phyloP scores from a whole-genome alignment of 352 stramenopile genomes.

The Pythium sukuiense region DNA sequence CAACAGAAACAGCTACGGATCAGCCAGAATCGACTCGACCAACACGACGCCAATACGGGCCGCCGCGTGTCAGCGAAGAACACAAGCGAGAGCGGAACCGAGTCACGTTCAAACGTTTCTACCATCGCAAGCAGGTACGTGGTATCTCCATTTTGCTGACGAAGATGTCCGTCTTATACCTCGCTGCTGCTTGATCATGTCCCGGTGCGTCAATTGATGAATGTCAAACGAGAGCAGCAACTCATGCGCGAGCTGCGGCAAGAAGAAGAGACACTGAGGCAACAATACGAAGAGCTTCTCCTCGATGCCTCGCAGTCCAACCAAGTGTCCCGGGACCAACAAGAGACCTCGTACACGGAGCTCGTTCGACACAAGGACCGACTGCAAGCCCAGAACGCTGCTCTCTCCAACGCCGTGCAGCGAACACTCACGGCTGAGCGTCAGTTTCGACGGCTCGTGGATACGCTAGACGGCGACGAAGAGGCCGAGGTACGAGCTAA shows the following conservation, averaged over 20 bases:
- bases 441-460: conserved; percentile 5
- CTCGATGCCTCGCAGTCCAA: neutral
- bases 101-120: conserved; percentile 27
- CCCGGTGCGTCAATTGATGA: neutral
- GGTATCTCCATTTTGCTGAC: neutral
- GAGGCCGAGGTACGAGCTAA: neutral
- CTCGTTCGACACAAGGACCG: conserved; percentile 17
- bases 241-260: conserved; percentile 17
- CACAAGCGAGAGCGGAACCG: conserved; percentile 31
- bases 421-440: conserved; percentile 5
- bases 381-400: conserved; percentile 8
- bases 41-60: conserved; percentile 17
- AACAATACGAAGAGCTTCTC: conserved; percentile 17
- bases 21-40: neutral
- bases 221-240: conserved; percentile 7
- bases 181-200: neutral
- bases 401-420: conserved; percentile 3
- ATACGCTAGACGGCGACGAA: neutral
- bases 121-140: conserved; percentile 26
- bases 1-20: neutral
- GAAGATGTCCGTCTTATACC: neutral
- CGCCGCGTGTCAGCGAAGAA: conserved; percentile 19
- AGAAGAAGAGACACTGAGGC: conserved; percentile 12
- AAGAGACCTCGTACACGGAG: conserved; percentile 1
- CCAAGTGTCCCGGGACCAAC: neutral